These are phyloP conservation scores for Pythium aquatile DNA, from an alignment of 352 stramenopile genomes.

Conservation along the genomic window DNA sequence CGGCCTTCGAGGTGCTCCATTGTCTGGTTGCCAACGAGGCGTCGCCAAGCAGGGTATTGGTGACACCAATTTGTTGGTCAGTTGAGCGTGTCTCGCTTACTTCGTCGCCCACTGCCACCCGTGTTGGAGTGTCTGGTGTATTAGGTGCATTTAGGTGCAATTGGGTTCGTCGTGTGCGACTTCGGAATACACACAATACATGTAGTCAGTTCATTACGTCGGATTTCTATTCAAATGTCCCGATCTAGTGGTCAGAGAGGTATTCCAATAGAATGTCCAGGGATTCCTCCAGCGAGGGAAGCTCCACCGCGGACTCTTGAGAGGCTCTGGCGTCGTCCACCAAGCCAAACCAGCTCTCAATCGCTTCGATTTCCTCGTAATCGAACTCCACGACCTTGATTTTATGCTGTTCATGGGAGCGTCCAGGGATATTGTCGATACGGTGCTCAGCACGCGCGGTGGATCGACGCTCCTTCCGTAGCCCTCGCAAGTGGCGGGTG, in stretches of 20 bases:
- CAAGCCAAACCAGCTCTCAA: background rate
- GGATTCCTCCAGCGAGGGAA: background rate
- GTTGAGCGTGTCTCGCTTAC: no score
- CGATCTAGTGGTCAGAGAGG: background rate
- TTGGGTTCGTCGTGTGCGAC: no score
- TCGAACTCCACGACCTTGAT: background rate
- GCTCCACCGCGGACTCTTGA: background rate
- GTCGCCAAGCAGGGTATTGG: no score
- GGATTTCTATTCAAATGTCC: background rate
- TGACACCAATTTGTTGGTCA: no score
- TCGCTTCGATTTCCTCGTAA: background rate
- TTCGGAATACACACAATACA: no score
- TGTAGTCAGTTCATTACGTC: no score
- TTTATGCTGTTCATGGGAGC: no score
- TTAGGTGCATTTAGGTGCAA: no score
- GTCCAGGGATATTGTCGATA: background rate
- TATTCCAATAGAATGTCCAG: background rate
- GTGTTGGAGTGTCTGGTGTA: no score
- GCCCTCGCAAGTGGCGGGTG: slow-evolving; percentile 36
- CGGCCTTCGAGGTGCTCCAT: no score
- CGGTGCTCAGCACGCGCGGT: background rate
- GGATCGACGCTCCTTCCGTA: slow-evolving; percentile 36
- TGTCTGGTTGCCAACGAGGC: no score
- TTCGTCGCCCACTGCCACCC: no score
- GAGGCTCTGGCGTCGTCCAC: background rate